Evolutionary conservation across 106 monocot species (phyloP).

Genomic region (Acorus calamus): DNA sequence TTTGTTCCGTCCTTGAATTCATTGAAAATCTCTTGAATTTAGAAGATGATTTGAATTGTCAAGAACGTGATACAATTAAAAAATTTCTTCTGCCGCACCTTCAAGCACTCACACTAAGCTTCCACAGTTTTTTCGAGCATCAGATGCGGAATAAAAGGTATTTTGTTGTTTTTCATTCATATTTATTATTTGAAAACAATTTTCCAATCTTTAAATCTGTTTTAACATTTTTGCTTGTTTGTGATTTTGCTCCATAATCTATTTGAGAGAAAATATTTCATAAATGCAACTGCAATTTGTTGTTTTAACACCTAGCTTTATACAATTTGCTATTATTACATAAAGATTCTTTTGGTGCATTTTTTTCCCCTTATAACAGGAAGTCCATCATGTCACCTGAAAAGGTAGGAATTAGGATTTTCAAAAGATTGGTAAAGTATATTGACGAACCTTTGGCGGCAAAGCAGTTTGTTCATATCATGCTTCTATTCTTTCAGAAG

Average conservation of each 20-base stretch:
- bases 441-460: constrained; percentile 37
- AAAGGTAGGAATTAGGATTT: constrained; percentile 52
- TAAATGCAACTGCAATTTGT: no score
- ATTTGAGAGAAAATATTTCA: no score
- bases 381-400: constrained; percentile 38
- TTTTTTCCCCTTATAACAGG: constrained; percentile 13
- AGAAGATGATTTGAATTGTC: constrained; percentile 37
- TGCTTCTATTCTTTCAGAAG: constrained; percentile 64
- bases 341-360: no score
- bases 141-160: constrained; percentile 46
- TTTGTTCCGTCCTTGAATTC: constrained; percentile 63
- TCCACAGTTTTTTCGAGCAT: constrained; percentile 40
- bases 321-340: no score
- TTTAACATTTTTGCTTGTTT: neutral
- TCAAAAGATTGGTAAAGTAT: constrained; percentile 62
- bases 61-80: constrained; percentile 35
- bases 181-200: neutral
- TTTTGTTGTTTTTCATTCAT: neutral
- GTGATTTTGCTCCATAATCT: no score
- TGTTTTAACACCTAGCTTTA: no score
- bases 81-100: constrained; percentile 58
- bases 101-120: constrained; percentile 37
- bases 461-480: constrained; percentile 45
- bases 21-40: constrained; percentile 67
- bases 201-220: neutral